phyloP scores from a whole-genome alignment of 345 rosid species.

The Physaria fendleri region DNA sequence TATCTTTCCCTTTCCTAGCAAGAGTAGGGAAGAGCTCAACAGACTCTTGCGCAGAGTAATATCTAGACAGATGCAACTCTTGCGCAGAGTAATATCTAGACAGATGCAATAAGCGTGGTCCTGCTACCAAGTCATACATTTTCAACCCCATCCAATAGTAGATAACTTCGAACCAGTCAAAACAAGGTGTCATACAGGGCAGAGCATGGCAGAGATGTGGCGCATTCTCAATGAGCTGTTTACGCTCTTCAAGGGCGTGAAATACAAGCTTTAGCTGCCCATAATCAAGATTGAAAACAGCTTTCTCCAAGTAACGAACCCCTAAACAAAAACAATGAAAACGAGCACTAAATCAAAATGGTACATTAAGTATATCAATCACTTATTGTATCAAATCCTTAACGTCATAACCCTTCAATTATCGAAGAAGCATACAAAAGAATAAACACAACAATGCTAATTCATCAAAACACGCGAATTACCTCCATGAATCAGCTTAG shows the following conservation, averaged over 20 bases:
- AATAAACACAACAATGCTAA: background rate
- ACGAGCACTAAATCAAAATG: background rate
- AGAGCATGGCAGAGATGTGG: conserved; percentile 93
- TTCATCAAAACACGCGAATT: background rate
- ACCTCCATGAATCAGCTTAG: conserved; percentile 96
- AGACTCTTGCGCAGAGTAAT: conserved; percentile 80
- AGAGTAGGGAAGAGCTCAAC: conserved; percentile 90
- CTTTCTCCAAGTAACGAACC: conserved; percentile 97
- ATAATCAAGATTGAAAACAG: conserved; percentile 87
- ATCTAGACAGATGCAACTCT: conserved; percentile 88
- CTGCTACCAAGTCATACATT: conserved; percentile 94
- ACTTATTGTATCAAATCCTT: background rate
- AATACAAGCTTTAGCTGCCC: conserved; percentile 92
- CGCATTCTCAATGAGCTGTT: conserved; percentile 87
- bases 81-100: conserved; percentile 84
- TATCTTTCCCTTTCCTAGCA: conserved; percentile 62
- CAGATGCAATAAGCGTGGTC: conserved; percentile 67
- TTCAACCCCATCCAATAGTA: conserved; percentile 97
- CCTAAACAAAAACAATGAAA: conserved; percentile 37
- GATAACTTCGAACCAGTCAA: conserved; percentile 84
- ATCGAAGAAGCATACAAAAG: background rate
- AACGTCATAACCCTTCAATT: background rate
- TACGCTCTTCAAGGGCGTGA: conserved; percentile 95
- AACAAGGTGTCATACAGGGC: conserved; percentile 99
- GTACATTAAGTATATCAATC: background rate